These are phyloP conservation scores for Striga hermonthica DNA, from an alignment of 305 asterid species.

Conservation along the genomic window DNA sequence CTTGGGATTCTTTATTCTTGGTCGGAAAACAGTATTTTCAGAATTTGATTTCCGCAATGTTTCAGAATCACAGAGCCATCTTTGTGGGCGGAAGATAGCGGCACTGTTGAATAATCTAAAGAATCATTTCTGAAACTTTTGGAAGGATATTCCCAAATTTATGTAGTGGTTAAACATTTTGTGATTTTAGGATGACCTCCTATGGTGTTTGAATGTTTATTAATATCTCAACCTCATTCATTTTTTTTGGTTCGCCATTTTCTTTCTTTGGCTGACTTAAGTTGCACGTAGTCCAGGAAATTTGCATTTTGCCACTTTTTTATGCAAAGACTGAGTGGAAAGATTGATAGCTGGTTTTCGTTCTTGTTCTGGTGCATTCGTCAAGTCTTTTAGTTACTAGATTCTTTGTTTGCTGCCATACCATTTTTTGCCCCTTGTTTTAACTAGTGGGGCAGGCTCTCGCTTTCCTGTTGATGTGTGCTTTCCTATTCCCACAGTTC, in stretches of 20 bases:
- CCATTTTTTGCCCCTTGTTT: conserved; percentile 1
- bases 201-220: conserved; percentile 10
- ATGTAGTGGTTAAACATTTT: conserved; percentile 9
- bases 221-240: conserved; percentile 13
- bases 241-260: neutral
- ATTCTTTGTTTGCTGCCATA: neutral
- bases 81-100: neutral
- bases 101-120: neutral
- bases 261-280: neutral
- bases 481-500: conserved; percentile 46
- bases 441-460: neutral
- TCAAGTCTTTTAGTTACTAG: no score
- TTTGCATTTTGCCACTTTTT: neutral
- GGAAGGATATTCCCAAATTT: conserved; percentile 7
- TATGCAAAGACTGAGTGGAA: conserved; percentile 5
- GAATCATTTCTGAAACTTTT: neutral
- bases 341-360: conserved; percentile 9
- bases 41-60: no score
- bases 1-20: no score
- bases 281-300: no score
- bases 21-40: no score
- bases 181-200: no score
- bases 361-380: conserved; percentile 6
- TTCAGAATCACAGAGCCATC: neutral
- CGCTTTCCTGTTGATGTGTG: conserved; percentile 16